These are phyloP conservation scores for Sugiyamaella valdiviana DNA, from an alignment of 805 yeast species.

Conservation along the genomic window DNA sequence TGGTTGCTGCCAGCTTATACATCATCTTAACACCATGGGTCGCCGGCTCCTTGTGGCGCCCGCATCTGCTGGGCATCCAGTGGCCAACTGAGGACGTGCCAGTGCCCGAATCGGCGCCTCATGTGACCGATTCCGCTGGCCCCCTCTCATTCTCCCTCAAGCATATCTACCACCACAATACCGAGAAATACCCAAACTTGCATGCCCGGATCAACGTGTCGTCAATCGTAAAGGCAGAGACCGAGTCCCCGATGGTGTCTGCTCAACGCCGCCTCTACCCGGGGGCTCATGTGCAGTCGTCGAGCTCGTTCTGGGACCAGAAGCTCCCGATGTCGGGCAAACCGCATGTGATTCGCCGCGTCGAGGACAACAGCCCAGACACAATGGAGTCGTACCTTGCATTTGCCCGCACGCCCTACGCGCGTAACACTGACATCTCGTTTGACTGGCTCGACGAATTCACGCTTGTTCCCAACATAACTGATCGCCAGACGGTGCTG, in stretches of 20 bases:
- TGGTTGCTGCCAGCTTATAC: not conserved
- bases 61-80: not conserved
- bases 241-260: not conserved
- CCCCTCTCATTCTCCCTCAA: slow-evolving; percentile 31
- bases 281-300: slow-evolving; percentile 38
- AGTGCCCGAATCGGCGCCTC: no score
- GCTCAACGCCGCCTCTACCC: not conserved
- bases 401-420: slow-evolving; percentile 39
- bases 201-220: slow-evolving; percentile 39
- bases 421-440: slow-evolving; percentile 22
- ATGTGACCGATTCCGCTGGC: no score
- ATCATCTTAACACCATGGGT: not conserved
- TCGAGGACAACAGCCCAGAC: slow-evolving; percentile 48
- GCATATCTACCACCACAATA: slow-evolving; percentile 59
- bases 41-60: not conserved
- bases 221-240: slow-evolving; percentile 27
- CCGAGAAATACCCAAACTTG: slow-evolving; percentile 38
- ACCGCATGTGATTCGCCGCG: slow-evolving; percentile 30
- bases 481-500: slow-evolving; percentile 67
- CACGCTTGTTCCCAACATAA: slow-evolving; percentile 62
- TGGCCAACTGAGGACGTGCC: not conserved
- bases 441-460: slow-evolving; percentile 57
- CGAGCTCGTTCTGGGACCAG: slow-evolving; percentile 16
- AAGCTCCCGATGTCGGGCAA: slow-evolving; percentile 5
- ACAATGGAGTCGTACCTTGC: slow-evolving; percentile 60